Percentiles rank a stretch among this genome's conserved stretches.
Conservation (phyloP, 2,329 filamentous ascomycete species). For the Coniochaeta hoffmannii region DNA sequence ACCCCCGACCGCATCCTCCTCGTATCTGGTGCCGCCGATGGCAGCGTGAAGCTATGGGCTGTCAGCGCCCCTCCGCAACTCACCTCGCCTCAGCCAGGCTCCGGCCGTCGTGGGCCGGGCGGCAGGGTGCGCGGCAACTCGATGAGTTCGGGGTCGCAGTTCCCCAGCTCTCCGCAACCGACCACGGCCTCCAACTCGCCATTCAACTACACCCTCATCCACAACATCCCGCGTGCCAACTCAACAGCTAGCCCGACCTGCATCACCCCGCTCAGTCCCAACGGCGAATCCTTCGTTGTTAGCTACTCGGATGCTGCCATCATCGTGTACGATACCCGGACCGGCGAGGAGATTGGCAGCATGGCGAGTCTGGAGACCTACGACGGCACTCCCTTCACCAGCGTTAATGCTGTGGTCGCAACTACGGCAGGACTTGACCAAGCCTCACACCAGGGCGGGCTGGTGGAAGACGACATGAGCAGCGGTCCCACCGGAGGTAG, state of each 20-base stretch:
- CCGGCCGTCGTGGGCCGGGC: constrained; percentile 46
- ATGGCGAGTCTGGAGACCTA: constrained; percentile 96
- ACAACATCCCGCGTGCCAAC: constrained; percentile 69
- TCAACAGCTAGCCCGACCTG: constrained; percentile 73
- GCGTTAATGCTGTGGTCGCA: constrained; percentile 86
- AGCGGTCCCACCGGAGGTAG: constrained; percentile 69
- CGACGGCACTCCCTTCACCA: constrained; percentile 69
- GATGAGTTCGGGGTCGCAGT: constrained; percentile 88
- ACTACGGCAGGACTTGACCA: constrained; percentile 80
- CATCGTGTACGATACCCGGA: constrained; percentile 84
- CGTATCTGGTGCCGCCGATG: constrained; percentile 87
- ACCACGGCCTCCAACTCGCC: constrained; percentile 78
- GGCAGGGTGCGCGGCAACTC: constrained; percentile 81
- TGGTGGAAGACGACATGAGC: constrained; percentile 66
- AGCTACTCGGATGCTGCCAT: constrained; percentile 87
- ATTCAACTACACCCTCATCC: constrained; percentile 81
- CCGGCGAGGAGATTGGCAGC: constrained; percentile 81
- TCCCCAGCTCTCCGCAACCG: constrained; percentile 83
- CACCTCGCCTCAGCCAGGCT: constrained; percentile 68
- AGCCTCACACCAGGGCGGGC: constrained; percentile 43
- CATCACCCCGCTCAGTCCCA: constrained; percentile 78
- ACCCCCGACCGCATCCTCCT: constrained; percentile 79
- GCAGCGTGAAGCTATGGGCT: constrained; percentile 87
- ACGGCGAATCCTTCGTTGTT: constrained; percentile 85
- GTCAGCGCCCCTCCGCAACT: constrained; percentile 85